These are phyloP conservation scores for Zoysia pacifica DNA, from an alignment of 176 grass and related monocot genomes.

Conservation along the genomic window DNA sequence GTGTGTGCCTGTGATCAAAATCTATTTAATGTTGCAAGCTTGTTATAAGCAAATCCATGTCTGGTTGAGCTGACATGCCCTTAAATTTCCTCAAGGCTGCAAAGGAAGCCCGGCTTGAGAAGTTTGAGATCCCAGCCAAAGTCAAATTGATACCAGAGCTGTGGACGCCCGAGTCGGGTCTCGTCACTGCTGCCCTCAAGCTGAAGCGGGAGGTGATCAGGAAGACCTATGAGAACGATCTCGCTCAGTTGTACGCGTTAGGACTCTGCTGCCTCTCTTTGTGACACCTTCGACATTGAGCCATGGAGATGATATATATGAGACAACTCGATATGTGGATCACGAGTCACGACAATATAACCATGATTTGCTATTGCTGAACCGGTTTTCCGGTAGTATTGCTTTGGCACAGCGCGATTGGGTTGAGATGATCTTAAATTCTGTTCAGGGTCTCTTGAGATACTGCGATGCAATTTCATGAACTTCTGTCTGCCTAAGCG, in stretches of 20 bases:
- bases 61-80: conserved; percentile 8
- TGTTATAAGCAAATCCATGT: background rate
- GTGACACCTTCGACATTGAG: background rate
- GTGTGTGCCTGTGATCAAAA: background rate
- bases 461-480: conserved; percentile 24
- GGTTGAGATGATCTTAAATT: background rate
- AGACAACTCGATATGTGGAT: background rate
- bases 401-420: background rate
- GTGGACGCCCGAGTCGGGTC: conserved; percentile 61
- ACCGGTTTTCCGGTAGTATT: background rate
- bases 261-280: conserved; percentile 9
- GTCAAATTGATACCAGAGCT: conserved; percentile 47
- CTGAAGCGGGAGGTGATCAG: conserved; percentile 66
- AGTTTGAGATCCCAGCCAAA: conserved; percentile 76
- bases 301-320: conserved; percentile 9
- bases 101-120: conserved; percentile 68
- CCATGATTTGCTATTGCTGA: background rate
- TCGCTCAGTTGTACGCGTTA: conserved; percentile 61
- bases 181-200: conserved; percentile 66
- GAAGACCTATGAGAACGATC: conserved; percentile 61
- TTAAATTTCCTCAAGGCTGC: conserved; percentile 49
- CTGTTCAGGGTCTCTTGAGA: background rate
- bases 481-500: conserved; percentile 77
- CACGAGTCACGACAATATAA: background rate
- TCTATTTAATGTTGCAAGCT: conserved; percentile 22